These are phyloP conservation scores for Carex kokanica DNA, from an alignment of 176 grass and related monocot species.

Conservation along the genomic window DNA sequence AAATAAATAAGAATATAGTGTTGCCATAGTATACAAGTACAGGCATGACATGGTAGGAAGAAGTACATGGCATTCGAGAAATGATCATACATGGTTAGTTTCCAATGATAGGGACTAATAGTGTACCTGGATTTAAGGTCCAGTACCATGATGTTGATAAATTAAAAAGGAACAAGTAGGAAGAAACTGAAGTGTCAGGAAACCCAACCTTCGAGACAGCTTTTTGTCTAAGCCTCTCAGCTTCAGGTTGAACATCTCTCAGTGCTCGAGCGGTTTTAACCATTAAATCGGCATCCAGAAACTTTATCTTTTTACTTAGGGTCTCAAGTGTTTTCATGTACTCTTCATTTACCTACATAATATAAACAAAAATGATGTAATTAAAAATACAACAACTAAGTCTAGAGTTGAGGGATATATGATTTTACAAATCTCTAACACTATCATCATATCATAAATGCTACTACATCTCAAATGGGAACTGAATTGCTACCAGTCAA, in stretches of 20 bases:
- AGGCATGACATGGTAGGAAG: background rate
- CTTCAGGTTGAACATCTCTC: conserved; percentile 88
- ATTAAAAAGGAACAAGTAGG: conserved; percentile 21
- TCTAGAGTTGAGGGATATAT: background rate
- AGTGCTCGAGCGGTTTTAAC: conserved; percentile 84
- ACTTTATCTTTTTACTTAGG: conserved; percentile 90
- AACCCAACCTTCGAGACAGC: conserved; percentile 80
- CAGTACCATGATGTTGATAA: background rate
- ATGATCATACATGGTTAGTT: background rate
- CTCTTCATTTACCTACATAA: conserved; percentile 81
- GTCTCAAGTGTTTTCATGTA: conserved; percentile 83
- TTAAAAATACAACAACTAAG: background rate
- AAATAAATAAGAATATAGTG: background rate
- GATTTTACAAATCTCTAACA: background rate
- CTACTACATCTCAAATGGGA: background rate
- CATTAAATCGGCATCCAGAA: conserved; percentile 66
- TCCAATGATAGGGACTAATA: background rate
- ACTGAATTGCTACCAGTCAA: background rate
- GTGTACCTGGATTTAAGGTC: background rate
- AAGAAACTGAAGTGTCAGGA: conserved; percentile 15
- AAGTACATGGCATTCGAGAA: too few species aligned
- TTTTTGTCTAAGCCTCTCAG: conserved; percentile 84
- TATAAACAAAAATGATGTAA: conserved; percentile 7
- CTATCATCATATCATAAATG: background rate
- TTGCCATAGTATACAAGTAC: background rate